Percentiles rank a stretch among this genome's conserved stretches.
Conservation (phyloP, 2,329 filamentous ascomycete genomes). For the Seiridium cupressi region DNA sequence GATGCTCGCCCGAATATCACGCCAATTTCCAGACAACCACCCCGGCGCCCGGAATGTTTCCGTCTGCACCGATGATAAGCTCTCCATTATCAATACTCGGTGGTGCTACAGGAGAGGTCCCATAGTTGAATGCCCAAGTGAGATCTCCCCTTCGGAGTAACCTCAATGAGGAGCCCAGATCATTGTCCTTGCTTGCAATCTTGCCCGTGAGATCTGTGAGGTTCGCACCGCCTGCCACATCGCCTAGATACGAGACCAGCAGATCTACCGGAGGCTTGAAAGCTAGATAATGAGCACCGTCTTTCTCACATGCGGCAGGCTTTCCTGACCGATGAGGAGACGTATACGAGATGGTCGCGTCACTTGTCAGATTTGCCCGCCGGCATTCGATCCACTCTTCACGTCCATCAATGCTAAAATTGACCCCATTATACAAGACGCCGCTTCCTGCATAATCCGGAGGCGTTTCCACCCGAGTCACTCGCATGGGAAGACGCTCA, state of each 20-base stretch:
- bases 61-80: slow-evolving; percentile 13
- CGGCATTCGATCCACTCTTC: slow-evolving; percentile 18
- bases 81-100: slow-evolving; percentile 8
- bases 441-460: slow-evolving; percentile 16
- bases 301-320: slow-evolving; percentile 14
- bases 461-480: slow-evolving; percentile 21
- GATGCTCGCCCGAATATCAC: no score
- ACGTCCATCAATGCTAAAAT: slow-evolving; percentile 16
- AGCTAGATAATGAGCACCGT: slow-evolving; percentile 16
- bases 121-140: slow-evolving; percentile 21
- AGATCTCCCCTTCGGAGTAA: slow-evolving; percentile 14
- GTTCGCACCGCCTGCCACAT: slow-evolving; percentile 13
- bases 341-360: slow-evolving; percentile 14
- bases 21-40: slow-evolving; percentile 15
- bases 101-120: slow-evolving; percentile 12
- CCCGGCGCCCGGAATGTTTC: slow-evolving; percentile 15
- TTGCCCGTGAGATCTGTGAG: slow-evolving; percentile 15
- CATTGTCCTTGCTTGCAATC: slow-evolving; percentile 11
- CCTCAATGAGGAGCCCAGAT: slow-evolving; percentile 16
- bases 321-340: slow-evolving; percentile 17
- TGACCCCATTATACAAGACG: slow-evolving; percentile 13
- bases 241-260: slow-evolving; percentile 17
- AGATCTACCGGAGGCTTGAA: slow-evolving; percentile 20
- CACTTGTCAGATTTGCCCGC: slow-evolving; percentile 14
- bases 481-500: slow-evolving; percentile 17